These are phyloP conservation scores for Macadamia integrifolia DNA, from an alignment of 164 flowering plant genomes.

Conservation along the genomic window DNA sequence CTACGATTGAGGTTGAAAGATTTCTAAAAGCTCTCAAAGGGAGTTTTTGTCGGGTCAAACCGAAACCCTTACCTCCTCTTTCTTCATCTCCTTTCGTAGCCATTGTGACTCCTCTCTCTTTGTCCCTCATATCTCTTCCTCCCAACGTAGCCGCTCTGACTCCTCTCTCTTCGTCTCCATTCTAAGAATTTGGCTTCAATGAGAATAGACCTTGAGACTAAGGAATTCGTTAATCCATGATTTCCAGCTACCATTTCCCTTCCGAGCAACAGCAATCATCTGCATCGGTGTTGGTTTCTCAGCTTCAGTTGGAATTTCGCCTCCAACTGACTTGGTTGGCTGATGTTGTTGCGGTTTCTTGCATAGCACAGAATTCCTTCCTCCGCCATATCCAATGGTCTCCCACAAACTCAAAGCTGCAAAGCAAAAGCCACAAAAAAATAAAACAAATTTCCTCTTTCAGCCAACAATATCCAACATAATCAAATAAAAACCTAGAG, in stretches of 20 bases:
- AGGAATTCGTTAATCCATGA: constrained; percentile 45
- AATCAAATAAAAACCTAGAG: neutral
- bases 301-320: no score
- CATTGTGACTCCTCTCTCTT: no score
- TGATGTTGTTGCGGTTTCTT: constrained; percentile 35
- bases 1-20: no score
- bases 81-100: no score
- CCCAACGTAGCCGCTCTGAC: no score
- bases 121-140: no score
- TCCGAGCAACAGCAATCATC: neutral
- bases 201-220: constrained; percentile 29
- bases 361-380: constrained; percentile 61
- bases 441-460: neutral
- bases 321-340: no score
- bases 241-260: constrained; percentile 35
- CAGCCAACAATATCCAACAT: no score
- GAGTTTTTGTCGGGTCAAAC: no score
- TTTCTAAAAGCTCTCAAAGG: no score
- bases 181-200: constrained; percentile 12
- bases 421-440: neutral
- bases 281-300: constrained; percentile 23
- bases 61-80: no score
- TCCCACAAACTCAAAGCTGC: constrained; percentile 59
- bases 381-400: constrained; percentile 48
- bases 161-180: no score